These are phyloP conservation scores for Oryza glumipatula DNA, from an alignment of 176 grass and related monocot genomes.

Conservation along the genomic window DNA sequence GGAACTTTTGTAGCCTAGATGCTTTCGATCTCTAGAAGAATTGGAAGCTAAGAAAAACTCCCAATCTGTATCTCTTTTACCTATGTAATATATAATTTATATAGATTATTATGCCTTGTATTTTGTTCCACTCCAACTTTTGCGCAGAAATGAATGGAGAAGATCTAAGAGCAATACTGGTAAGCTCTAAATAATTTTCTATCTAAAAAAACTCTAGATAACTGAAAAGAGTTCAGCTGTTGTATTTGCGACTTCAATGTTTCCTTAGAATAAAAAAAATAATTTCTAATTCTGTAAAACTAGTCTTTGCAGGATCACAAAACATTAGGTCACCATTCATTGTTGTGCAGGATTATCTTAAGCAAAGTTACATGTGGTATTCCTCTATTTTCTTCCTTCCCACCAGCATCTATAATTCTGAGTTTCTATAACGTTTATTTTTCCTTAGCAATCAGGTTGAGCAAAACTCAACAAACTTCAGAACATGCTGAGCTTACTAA, in stretches of 20 bases:
- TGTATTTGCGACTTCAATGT: not conserved
- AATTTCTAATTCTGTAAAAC: not conserved
- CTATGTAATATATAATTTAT: slow-evolving; percentile 17
- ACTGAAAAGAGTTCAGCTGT: not conserved
- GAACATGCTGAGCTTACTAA: not conserved
- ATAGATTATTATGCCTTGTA: not conserved
- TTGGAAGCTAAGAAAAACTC: slow-evolving; percentile 47
- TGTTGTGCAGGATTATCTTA: not conserved
- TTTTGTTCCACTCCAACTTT: slow-evolving; percentile 10
- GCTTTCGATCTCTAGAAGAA: slow-evolving; percentile 27
- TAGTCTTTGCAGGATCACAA: not conserved
- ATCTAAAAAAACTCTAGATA: not conserved
- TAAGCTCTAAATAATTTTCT: not conserved
- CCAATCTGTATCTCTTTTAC: slow-evolving; percentile 14
- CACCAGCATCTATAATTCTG: not conserved
- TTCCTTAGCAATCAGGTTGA: not conserved
- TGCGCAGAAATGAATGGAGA: not conserved
- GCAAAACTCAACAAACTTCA: not conserved
- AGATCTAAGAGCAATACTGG: not conserved
- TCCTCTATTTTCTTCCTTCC: not conserved
- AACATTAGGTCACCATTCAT: not conserved
- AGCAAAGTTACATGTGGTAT: not conserved
- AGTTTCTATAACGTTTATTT: not conserved
- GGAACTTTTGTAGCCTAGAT: slow-evolving; percentile 31
- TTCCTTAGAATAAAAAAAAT: not conserved